Percentiles rank a stretch among this genome's conserved stretches.
These are phyloP conservation scores for Boletus mariae DNA, from an alignment of 1,284 basidiomycete species.

Conservation along the genomic window DNA sequence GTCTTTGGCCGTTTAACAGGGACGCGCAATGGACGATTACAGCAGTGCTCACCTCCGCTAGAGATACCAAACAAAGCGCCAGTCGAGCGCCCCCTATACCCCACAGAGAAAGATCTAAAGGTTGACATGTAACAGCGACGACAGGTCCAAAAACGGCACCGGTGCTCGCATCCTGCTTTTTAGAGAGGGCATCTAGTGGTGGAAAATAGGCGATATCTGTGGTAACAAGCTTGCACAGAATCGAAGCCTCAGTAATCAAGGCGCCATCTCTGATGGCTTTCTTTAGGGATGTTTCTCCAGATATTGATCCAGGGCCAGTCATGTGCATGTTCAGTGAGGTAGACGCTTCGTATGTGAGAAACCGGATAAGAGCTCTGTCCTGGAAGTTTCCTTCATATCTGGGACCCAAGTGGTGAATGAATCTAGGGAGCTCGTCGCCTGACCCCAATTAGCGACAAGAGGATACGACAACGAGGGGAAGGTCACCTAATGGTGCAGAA, in stretches of 20 bases:
- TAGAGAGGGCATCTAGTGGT: conserved; percentile 5
- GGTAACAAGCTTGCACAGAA: conserved; percentile 53
- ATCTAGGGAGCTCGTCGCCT: conserved; percentile 62
- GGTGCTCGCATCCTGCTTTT: background rate
- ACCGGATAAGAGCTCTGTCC: conserved; percentile 56
- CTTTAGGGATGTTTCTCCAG: conserved; percentile 38
- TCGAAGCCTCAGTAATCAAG: conserved; percentile 41
- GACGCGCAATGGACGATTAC: conserved; percentile 1
- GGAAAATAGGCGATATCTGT: conserved; percentile 15
- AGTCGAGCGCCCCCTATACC: conserved; percentile 81
- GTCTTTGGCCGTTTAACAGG: conserved; percentile 40
- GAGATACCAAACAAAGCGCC: conserved; percentile 71
- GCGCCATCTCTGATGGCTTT: conserved; percentile 55
- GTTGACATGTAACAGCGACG: conserved; percentile 54
- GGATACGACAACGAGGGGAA: background rate
- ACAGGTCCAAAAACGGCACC: conserved; percentile 47
- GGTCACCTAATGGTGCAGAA: conserved; percentile 54
- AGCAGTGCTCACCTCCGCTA: conserved; percentile 55
- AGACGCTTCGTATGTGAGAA: conserved; percentile 74
- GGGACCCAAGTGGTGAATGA: conserved; percentile 74
- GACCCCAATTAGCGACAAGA: conserved; percentile 1
- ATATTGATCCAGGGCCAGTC: conserved; percentile 18
- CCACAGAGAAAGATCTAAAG: conserved; percentile 78
- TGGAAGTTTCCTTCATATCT: conserved; percentile 72
- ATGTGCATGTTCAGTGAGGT: conserved; percentile 75